Base-by-base conservation (phyloP, 1,284 basidiomycete genomes). In the Fistulinella cinereoalba region DNA sequence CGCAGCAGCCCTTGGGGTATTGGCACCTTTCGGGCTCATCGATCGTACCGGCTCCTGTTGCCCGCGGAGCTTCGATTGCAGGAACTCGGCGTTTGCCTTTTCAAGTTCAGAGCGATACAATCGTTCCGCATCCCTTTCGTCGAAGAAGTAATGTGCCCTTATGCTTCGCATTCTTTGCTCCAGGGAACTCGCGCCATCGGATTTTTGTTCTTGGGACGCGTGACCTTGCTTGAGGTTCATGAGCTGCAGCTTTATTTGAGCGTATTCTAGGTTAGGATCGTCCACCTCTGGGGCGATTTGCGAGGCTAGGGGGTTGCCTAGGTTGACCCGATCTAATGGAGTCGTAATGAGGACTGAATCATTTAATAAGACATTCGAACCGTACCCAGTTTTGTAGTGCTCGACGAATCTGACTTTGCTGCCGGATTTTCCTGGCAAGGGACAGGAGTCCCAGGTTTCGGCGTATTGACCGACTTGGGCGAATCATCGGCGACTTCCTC, bases 71-170 rank as follows among this genome's bases (percentile, higher is more conserved):
- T 73, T 76, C 5, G 73, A 74, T 50, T 81, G 74, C 11, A 92
- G 71, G 8, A 71, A 63, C 2, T 65, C 57, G 16, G 73, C 70
- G 34, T 84, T 77, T 15, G 69, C 69, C 56, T 78, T 79, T 32
- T 76, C 68, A 41, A 80, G 79, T 56, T 86, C 78, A 8, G 70
- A 66, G 32, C 69, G 72, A 62, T 85, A 88, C 7, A 76, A 61
- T 3, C 68, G 71, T 53, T 88, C 79, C 28, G 82, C 90, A 48
- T 88, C 85, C 48, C 75, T 78, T 53, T 80, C 71, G 50, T 83
- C 78, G 58, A 93, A 94, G 54, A 93, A 76, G 56, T 92, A 91
- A 57, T 87, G 80, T 38, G 74, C 72, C 62, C 81, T 80, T 16
- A 86, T 61, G 27, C 70, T 69, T 24, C 72, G 66, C 24, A 93